These are phyloP conservation scores for Quillaja saponaria DNA, from an alignment of 306 rosid species.

Conservation along the genomic window DNA sequence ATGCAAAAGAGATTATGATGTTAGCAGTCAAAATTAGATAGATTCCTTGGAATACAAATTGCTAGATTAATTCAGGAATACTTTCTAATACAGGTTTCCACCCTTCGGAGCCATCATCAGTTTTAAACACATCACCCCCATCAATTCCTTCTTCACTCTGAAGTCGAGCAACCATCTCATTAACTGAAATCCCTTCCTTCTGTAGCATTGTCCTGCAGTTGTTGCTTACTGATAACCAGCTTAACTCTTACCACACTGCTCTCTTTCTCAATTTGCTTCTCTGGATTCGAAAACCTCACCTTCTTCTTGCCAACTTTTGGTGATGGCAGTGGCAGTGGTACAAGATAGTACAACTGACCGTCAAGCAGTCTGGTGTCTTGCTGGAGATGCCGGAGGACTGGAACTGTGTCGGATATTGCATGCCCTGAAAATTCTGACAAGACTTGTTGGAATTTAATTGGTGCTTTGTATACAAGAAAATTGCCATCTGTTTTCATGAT, in stretches of 20 bases:
- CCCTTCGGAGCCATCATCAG: neutral
- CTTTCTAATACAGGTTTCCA: neutral
- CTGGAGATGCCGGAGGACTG: constrained; percentile 44
- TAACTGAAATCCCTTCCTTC: neutral
- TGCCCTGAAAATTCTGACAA: constrained; percentile 62
- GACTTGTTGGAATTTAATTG: constrained; percentile 55
- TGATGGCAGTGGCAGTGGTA: constrained; percentile 41
- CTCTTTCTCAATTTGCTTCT: constrained; percentile 17
- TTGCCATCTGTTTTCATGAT: constrained; percentile 76
- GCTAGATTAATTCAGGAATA: neutral
- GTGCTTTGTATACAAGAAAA: constrained; percentile 67
- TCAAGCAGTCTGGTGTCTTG: constrained; percentile 53
- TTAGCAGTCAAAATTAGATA: too few species aligned
- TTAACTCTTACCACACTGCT: neutral
- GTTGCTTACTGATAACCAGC: neutral
- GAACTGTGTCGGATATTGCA: constrained; percentile 59
- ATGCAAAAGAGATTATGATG: too few species aligned
- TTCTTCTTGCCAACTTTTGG: constrained; percentile 46
- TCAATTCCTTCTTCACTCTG: neutral
- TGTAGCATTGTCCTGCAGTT: neutral
- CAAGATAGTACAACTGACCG: constrained; percentile 58
- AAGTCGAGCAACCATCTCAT: neutral
- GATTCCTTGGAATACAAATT: too few species aligned
- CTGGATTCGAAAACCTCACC: constrained; percentile 73
- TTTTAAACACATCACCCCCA: neutral